Conservation (phyloP, 768 basidiomycete genomes). For the Xerocomus spinulosus region DNA sequence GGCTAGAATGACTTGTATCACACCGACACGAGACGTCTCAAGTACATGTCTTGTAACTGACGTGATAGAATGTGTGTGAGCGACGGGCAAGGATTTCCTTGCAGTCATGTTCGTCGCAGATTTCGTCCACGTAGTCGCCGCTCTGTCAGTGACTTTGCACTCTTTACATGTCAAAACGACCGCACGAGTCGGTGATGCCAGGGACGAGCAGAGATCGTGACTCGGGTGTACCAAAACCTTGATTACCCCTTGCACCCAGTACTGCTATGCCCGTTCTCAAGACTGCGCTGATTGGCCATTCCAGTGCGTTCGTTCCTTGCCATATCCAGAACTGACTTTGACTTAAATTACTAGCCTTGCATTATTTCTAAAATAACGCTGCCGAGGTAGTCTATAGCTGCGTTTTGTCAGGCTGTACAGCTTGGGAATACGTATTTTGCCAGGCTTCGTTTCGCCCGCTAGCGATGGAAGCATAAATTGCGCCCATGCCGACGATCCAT, state of each 20-base stretch:
- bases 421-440: slow-evolving; percentile 33
- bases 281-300: slow-evolving; percentile 15
- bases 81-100: slow-evolving; percentile 8
- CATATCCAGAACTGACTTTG: slow-evolving; percentile 26
- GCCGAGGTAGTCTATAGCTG: slow-evolving; percentile 19
- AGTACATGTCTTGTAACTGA: slow-evolving; percentile 45
- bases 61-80: slow-evolving; percentile 32
- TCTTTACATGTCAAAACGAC: slow-evolving; percentile 5
- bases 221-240: slow-evolving; percentile 20
- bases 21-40: slow-evolving; percentile 19
- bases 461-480: slow-evolving; percentile 31
- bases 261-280: too few relatives aligned
- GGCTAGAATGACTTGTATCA: too few relatives aligned
- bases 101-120: neutral
- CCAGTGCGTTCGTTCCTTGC: slow-evolving; percentile 19
- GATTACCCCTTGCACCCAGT: slow-evolving; percentile 18
- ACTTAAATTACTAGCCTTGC: slow-evolving; percentile 20
- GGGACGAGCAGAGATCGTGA: slow-evolving; percentile 17
- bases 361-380: slow-evolving; percentile 29
- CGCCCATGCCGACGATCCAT: slow-evolving; percentile 8
- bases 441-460: slow-evolving; percentile 23
- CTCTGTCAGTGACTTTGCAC: neutral
- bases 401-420: slow-evolving; percentile 30
- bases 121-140: slow-evolving; percentile 16
- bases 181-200: slow-evolving; percentile 12